These are phyloP conservation scores for Pythium chondricola DNA, from an alignment of 352 stramenopile genomes.

Conservation along the genomic window DNA sequence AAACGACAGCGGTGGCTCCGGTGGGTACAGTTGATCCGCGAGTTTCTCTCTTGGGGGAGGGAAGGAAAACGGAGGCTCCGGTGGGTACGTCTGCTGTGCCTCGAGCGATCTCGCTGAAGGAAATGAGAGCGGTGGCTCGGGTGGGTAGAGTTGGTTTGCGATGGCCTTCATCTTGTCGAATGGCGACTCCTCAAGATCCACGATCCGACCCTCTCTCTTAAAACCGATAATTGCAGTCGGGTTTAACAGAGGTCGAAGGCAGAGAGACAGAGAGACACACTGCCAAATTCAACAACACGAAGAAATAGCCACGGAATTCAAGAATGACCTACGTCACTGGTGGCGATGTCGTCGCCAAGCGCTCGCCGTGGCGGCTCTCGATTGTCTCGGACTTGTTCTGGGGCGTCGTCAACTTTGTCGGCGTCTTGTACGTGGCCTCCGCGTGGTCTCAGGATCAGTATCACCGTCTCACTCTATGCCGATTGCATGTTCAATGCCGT, in stretches of 20 bases:
- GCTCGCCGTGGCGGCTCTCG: constrained; percentile 56
- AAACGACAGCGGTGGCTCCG: constrained; percentile 1
- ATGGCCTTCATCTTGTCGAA: background rate
- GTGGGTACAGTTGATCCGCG: background rate
- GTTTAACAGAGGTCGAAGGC: background rate
- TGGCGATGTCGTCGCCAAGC: constrained; percentile 61
- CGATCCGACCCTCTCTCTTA: background rate
- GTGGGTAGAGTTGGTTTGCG: constrained; percentile 1
- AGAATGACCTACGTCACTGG: constrained; percentile 59
- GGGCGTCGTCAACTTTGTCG: constrained; percentile 66
- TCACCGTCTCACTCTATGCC: background rate
- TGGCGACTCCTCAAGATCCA: constrained; percentile 1
- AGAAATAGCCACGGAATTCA: background rate
- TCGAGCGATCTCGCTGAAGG: background rate
- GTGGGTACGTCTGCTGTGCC: background rate
- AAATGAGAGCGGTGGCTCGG: background rate
- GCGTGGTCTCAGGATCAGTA: background rate
- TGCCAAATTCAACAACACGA: background rate
- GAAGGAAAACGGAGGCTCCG: background rate
- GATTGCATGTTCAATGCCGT: constrained; percentile 14
- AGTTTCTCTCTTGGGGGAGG: background rate
- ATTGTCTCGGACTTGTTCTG: constrained; percentile 69
- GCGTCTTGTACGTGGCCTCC: constrained; percentile 55
- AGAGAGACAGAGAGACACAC: background rate
- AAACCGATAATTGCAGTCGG: background rate